Evolutionary conservation across 331 rosid species (phyloP), one percentile per base, ranked within the genome.

Genomic region (Pyracantha coccinea): DNA sequence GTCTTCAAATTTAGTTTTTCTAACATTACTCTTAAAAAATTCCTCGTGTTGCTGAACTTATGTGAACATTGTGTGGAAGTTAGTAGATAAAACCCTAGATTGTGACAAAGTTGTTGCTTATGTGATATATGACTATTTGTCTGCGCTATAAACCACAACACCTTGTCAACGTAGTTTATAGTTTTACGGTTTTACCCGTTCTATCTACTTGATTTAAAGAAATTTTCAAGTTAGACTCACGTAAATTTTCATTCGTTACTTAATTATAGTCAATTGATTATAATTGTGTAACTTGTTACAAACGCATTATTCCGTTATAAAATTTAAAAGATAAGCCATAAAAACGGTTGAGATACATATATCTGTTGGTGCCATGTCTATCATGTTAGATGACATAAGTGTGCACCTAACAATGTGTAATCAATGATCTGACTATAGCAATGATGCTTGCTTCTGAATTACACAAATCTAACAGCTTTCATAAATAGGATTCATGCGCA

Each of bases 391-490:
- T 63, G 21, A 24, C 8, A 7, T 8, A 57, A 12, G 5, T 29
- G 44, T 63, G 68, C 23, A 72, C 27, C 76, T 16, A 33, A 72
- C 7, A 15, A 14, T 32, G 0, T 2, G 4, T 16, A n/a, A 70
- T 58, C 52, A 15, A 29, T 53, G 1, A 20, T 58, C 29, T 4
- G 45, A 62, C 24, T 3, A 10, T 59, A 21, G 25, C 67, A 72
- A 72, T 72, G 23, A 71, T 71, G n/a, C 5, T 38, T 38, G 68
- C 76, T 58, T 72, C n/a, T 11, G n/a, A 16, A 13, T 72, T 35
- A 72, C 76, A 53, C 75, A 53, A 33, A 65, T 12, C 11, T 6
- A 62, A 62, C 67, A 7, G 35, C 38, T 28, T 32, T 71, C 28
- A 19, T n/a, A 29, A 27, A 53, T n/a, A 2, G 24, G 50, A 53